phyloP scores from a whole-genome alignment of 164 flowering plant species.

The Magnolia kwangsiensis region DNA sequence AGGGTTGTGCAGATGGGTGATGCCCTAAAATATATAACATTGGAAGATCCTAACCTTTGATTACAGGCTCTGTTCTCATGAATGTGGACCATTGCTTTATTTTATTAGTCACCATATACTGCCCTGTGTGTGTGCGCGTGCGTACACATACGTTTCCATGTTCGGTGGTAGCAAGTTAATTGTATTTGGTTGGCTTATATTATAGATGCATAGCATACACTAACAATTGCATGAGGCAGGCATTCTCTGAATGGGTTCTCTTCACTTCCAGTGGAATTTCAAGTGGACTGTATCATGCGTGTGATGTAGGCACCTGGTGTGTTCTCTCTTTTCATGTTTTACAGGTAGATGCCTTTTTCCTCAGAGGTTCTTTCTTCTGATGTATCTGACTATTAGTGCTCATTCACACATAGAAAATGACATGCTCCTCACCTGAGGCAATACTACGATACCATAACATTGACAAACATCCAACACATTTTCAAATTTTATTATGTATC shows the following conservation, averaged over 20 bases:
- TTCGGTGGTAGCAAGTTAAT: too few species aligned
- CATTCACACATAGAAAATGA: not conserved
- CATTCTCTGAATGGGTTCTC: constrained; percentile 86
- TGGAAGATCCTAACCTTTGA: too few species aligned
- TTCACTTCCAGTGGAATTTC: constrained; percentile 86
- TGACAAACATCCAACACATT: too few species aligned
- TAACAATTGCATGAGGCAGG: constrained; percentile 33
- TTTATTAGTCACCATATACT: too few species aligned
- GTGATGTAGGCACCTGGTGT: constrained; percentile 96
- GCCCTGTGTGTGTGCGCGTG: too few species aligned
- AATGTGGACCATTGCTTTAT: too few species aligned
- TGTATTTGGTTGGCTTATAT: too few species aligned
- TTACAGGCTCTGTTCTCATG: too few species aligned
- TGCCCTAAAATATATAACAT: too few species aligned
- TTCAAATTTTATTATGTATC: too few species aligned
- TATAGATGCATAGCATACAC: not conserved
- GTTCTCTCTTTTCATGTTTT: constrained; percentile 58
- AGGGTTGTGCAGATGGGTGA: too few species aligned
- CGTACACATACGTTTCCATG: too few species aligned
- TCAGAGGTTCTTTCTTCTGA: not conserved
- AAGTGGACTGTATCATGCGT: constrained; percentile 95
- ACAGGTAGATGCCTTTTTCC: constrained; percentile 50
- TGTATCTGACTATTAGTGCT: not conserved
- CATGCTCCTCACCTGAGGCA: not conserved
- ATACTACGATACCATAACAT: not conserved